A percentile compares a stretch with the other conserved stretches of the same genome.
phyloP scores from a whole-genome alignment of 345 rosid genomes.

The Laguncularia racemosa region DNA sequence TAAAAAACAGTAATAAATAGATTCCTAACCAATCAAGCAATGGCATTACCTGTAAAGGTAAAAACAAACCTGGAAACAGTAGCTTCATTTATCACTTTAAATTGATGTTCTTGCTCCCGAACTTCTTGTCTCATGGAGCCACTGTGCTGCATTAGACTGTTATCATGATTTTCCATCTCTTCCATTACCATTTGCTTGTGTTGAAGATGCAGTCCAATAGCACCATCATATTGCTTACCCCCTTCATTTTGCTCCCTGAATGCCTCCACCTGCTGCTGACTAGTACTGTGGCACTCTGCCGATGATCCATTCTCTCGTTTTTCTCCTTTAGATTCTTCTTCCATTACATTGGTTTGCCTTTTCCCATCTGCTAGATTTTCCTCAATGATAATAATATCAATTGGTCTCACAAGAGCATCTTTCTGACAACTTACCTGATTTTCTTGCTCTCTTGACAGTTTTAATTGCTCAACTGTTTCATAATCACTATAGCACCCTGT shows the following conservation, averaged over 20 bases:
- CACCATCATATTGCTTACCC: neutral
- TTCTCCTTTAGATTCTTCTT: neutral
- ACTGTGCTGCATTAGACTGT: neutral
- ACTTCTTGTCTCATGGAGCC: neutral
- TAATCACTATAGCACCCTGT: neutral
- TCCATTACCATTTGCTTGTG: too few species aligned
- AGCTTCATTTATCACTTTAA: conserved; percentile 2
- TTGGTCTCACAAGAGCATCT: neutral
- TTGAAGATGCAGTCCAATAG: neutral
- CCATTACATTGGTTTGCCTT: neutral
- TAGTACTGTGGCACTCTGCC: neutral
- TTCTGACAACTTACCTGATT: neutral
- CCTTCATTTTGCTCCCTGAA: neutral
- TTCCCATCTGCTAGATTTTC: neutral
- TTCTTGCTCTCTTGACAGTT: neutral
- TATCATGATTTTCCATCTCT: neutral
- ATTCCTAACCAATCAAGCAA: too few species aligned
- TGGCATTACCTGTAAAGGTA: too few species aligned
- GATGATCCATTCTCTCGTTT: neutral
- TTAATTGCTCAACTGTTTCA: neutral
- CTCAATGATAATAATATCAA: neutral
- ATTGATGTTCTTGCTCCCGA: too few species aligned
- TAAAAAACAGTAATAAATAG: too few species aligned
- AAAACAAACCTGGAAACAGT: neutral
- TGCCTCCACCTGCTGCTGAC: neutral